Conservation (phyloP, 2,329 filamentous ascomycete genomes). For the Meredithiella fracta region DNA sequence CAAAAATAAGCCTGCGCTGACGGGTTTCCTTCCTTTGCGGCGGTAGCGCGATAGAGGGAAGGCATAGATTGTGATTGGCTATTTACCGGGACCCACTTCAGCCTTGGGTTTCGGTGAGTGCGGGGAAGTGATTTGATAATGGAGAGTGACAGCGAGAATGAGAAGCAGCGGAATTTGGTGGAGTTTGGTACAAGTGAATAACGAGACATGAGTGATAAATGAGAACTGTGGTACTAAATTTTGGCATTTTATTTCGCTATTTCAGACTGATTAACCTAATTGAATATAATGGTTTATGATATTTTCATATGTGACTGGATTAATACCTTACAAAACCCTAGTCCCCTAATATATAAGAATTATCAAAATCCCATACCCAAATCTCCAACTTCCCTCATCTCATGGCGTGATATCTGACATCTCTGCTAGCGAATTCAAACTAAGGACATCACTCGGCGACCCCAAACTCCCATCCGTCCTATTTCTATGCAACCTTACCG, state of each 20-base stretch:
- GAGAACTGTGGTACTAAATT: too few species aligned
- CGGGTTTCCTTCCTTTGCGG: background rate
- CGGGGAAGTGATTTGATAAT: background rate
- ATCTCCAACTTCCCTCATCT: background rate
- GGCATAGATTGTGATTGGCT: background rate
- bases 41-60: background rate
- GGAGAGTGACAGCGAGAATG: background rate
- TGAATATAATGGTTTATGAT: too few species aligned
- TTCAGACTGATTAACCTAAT: too few species aligned
- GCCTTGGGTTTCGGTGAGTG: background rate
- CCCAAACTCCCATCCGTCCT: conserved; percentile 19
- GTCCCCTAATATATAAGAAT: background rate
- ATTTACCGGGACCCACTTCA: background rate
- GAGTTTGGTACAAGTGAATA: background rate
- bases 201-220: too few species aligned
- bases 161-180: background rate
- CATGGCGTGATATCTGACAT: conserved; percentile 5
- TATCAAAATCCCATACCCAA: background rate
- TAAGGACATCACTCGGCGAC: conserved; percentile 7
- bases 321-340: background rate
- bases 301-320: background rate
- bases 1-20: background rate
- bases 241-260: too few species aligned
- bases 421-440: conserved; percentile 6
- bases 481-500: conserved; percentile 8